A percentile compares a stretch with the other conserved stretches of the same genome.
Evolutionary conservation across 495 filamentous ascomycete genomes (phyloP).

Genomic region (Penicillium steckii): DNA sequence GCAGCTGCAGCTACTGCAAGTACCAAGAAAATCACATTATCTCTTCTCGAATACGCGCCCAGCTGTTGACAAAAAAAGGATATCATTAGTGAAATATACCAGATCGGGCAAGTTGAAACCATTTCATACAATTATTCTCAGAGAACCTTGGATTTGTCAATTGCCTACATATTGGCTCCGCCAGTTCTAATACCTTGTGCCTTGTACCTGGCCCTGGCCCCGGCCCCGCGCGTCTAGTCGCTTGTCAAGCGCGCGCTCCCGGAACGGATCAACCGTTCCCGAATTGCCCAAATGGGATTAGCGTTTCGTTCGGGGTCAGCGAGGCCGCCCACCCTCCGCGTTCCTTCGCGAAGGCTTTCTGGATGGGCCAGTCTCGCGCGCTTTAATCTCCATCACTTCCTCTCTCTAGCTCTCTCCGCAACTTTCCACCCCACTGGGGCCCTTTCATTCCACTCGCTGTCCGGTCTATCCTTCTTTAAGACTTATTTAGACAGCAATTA

Average conservation of each 20-base stretch:
- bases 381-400: slow-evolving; percentile 35
- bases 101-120: too few species aligned
- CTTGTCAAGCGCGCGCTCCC: slow-evolving; percentile 8
- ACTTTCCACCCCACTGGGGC: slow-evolving; percentile 30
- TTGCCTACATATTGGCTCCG: too few species aligned
- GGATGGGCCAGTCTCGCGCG: slow-evolving; percentile 38
- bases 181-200: background rate
- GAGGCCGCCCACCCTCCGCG: slow-evolving; percentile 34
- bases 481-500: slow-evolving; percentile 39
- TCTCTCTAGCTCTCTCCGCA: slow-evolving; percentile 37
- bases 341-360: slow-evolving; percentile 28
- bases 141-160: too few species aligned
- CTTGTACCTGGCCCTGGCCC: background rate
- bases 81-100: too few species aligned
- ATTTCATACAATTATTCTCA: too few species aligned
- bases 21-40: too few species aligned
- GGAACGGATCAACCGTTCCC: slow-evolving; percentile 30
- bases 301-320: slow-evolving; percentile 44
- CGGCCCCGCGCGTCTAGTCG: slow-evolving; percentile 6
- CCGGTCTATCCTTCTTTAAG: slow-evolving; percentile 49
- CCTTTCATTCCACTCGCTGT: slow-evolving; percentile 56
- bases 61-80: too few species aligned
- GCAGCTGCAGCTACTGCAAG: too few species aligned
- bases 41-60: too few species aligned
- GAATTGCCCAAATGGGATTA: slow-evolving; percentile 38